A percentile compares a stretch with the other conserved stretches of the same genome.
These are phyloP conservation scores for Thielaviopsis musarum DNA, from an alignment of 2,329 filamentous ascomycete genomes.

Conservation along the genomic window DNA sequence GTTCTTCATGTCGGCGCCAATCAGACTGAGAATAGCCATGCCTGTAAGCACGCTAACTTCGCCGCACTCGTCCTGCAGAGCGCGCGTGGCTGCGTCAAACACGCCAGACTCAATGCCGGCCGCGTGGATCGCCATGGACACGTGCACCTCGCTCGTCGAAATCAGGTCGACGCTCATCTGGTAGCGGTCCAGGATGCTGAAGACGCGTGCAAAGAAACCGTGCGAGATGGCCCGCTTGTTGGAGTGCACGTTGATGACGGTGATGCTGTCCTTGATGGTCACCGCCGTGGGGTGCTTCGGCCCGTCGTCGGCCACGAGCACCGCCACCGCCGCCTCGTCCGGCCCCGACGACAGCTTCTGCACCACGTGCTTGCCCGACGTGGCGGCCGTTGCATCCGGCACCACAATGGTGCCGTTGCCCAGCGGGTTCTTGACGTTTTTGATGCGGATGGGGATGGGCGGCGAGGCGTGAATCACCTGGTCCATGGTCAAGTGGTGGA, in stretches of 20 bases:
- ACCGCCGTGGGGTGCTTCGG: slow-evolving; percentile 73
- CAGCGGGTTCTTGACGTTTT: slow-evolving; percentile 77
- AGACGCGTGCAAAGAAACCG: slow-evolving; percentile 88
- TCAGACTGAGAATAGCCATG: slow-evolving; percentile 91
- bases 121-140: slow-evolving; percentile 89
- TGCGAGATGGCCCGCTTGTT: slow-evolving; percentile 94
- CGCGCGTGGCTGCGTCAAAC: slow-evolving; percentile 50
- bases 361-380: slow-evolving; percentile 22
- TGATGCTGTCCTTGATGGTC: slow-evolving; percentile 93
- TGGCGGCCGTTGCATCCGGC: slow-evolving; percentile 46
- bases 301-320: slow-evolving; percentile 29
- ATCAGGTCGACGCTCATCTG: slow-evolving; percentile 89
- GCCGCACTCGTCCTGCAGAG: slow-evolving; percentile 57
- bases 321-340: slow-evolving; percentile 24
- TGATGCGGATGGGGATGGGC: slow-evolving; percentile 73
- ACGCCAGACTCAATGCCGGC: slow-evolving; percentile 47
- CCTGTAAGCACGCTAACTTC: slow-evolving; percentile 78
- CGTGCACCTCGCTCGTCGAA: slow-evolving; percentile 89
- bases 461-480: slow-evolving; percentile 70
- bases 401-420: slow-evolving; percentile 68
- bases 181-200: slow-evolving; percentile 74
- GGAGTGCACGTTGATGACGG: slow-evolving; percentile 93
- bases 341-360: slow-evolving; percentile 23
- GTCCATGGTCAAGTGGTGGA: slow-evolving; percentile 98
- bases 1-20: slow-evolving; percentile 93